Percentiles rank a stretch among this genome's conserved stretches.
Evolutionary conservation across 192 early-diverging fungal genomes (phyloP).

Genomic region (Gryganskiella cystojenkinii): DNA sequence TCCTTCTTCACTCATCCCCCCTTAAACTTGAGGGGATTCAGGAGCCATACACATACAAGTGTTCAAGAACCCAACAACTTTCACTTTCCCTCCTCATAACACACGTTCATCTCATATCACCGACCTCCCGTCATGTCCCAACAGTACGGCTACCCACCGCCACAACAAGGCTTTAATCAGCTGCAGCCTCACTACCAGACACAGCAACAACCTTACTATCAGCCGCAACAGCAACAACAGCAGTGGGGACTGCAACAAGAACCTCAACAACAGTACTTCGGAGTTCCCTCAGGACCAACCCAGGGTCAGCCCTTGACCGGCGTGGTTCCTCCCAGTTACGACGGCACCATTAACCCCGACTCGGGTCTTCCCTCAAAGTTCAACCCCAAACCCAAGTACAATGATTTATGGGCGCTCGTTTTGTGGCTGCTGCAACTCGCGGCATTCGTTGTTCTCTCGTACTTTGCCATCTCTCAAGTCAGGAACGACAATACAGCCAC

Average conservation of each 20-base stretch:
- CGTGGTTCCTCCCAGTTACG: conserved; percentile 23
- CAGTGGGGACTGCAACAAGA: conserved; percentile 31
- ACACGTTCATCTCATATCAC: not conserved
- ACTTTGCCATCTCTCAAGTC: conserved; percentile 40
- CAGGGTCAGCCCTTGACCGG: conserved; percentile 27
- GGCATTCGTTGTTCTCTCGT: conserved; percentile 42
- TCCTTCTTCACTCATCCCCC: not conserved
- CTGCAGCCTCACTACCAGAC: conserved; percentile 26
- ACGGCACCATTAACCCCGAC: conserved; percentile 45
- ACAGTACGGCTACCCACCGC: conserved; percentile 16
- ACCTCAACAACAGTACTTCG: conserved; percentile 20
- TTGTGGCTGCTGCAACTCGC: conserved; percentile 48
- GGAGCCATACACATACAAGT: no score
- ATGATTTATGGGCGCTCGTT: conserved; percentile 51
- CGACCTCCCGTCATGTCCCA: not conserved
- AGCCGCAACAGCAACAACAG: conserved; percentile 17
- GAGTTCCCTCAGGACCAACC: no score
- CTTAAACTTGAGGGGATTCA: not conserved
- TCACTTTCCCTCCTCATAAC: not conserved
- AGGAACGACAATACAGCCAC: conserved; percentile 18
- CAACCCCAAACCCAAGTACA: conserved; percentile 55
- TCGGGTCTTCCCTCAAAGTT: conserved; percentile 49
- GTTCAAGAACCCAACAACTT: no score
- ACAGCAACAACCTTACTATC: conserved; percentile 29
- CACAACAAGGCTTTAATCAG: not conserved